A percentile compares a stretch with the other conserved stretches of the same genome.
These are phyloP conservation scores for Trametes punicea DNA, from an alignment of 768 basidiomycete genomes.

Conservation along the genomic window DNA sequence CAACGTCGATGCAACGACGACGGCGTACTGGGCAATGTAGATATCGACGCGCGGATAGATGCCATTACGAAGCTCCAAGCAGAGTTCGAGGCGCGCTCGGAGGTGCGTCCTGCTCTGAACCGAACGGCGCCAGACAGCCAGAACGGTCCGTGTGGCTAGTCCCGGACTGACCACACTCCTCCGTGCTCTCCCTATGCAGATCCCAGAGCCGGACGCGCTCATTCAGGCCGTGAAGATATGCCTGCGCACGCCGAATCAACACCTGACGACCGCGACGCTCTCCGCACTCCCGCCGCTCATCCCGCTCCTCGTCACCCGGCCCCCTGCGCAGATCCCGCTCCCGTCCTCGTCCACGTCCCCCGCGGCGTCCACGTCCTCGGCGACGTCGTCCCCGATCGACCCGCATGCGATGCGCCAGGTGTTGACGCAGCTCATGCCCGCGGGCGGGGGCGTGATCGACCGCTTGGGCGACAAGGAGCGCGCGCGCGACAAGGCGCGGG, in stretches of 20 bases:
- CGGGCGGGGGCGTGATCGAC: slow-evolving; percentile 71
- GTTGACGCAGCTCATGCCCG: slow-evolving; percentile 64
- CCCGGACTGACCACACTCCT: background rate
- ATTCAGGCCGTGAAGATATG: slow-evolving; percentile 68
- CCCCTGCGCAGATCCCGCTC: slow-evolving; percentile 19
- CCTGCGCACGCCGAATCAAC: slow-evolving; percentile 78
- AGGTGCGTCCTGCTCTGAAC: slow-evolving; percentile 43
- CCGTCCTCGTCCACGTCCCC: slow-evolving; percentile 34
- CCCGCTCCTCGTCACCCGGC: slow-evolving; percentile 51
- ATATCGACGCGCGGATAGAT: slow-evolving; percentile 79
- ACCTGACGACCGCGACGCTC: slow-evolving; percentile 75
- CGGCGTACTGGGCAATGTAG: slow-evolving; percentile 35
- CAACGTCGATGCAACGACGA: background rate
- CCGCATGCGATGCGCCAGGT: slow-evolving; percentile 61
- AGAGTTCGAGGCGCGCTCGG: slow-evolving; percentile 65
- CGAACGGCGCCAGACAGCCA: background rate
- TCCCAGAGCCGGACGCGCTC: slow-evolving; percentile 63
- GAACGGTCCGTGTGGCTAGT: background rate
- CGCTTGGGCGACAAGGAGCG: slow-evolving; percentile 81
- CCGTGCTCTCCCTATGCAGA: slow-evolving; percentile 38
- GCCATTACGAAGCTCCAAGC: slow-evolving; percentile 74
- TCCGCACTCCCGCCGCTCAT: slow-evolving; percentile 64
- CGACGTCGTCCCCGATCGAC: slow-evolving; percentile 49
- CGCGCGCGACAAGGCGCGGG: slow-evolving; percentile 69
- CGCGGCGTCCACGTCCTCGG: slow-evolving; percentile 46